Evolutionary conservation across 257 asterid genomes (phyloP).

Genomic region (Salvia miltiorrhiza): DNA sequence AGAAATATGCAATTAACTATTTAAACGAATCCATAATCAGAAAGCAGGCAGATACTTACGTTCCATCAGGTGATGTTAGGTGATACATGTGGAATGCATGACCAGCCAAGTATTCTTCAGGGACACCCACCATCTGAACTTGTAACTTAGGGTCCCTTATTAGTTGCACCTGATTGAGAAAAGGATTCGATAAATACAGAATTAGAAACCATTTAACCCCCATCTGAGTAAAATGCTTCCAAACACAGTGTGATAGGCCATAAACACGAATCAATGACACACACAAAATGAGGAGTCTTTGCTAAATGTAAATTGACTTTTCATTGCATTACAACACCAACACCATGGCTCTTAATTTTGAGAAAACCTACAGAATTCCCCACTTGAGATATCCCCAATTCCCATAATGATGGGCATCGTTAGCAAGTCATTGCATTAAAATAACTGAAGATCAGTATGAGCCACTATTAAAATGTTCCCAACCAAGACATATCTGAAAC

Average conservation of each 20-base stretch:
- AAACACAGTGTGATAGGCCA: neutral
- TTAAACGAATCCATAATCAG: neutral
- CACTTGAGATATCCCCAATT: neutral
- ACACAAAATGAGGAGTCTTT: neutral
- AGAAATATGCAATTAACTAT: constrained; percentile 15
- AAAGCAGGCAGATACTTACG: constrained; percentile 41
- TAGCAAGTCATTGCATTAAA: neutral
- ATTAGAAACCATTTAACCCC: neutral
- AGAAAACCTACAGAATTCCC: neutral
- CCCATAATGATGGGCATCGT: neutral
- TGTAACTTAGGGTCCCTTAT: constrained; percentile 80
- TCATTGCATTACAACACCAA: constrained; percentile 6
- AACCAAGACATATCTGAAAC: neutral
- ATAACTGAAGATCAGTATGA: neutral
- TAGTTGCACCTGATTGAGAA: constrained; percentile 50
- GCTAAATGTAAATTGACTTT: neutral
- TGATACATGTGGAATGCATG: constrained; percentile 96
- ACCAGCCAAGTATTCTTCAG: constrained; percentile 76
- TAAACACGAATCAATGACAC: neutral
- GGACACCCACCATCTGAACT: constrained; percentile 90
- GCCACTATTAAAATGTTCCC: neutral
- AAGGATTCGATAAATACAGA: neutral
- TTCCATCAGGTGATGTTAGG: constrained; percentile 82
- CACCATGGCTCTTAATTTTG: neutral
- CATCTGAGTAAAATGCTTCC: neutral